A percentile compares a stretch with the other conserved stretches of the same genome.
Evolutionary conservation across 2,329 filamentous ascomycete species (phyloP).

Genomic region (Xylaria sp.): DNA sequence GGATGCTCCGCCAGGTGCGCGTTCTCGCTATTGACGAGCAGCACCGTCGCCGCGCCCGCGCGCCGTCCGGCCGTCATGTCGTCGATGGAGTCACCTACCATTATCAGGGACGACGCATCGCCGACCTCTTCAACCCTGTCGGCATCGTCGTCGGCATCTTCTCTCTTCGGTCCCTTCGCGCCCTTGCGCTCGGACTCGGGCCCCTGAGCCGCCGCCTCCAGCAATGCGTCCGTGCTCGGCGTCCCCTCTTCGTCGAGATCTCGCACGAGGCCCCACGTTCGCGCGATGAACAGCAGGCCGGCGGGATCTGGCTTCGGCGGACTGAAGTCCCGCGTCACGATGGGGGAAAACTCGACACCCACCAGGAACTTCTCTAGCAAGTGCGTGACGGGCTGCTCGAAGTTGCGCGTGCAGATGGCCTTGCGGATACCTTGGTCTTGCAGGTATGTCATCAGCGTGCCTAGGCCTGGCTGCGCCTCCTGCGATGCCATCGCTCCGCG

Average conservation of each 20-base stretch:
- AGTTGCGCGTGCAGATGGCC: conserved; percentile 94
- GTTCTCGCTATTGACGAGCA: conserved; percentile 88
- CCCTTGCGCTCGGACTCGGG: conserved; percentile 35
- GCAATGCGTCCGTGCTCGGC: conserved; percentile 35
- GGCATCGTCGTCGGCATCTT: neutral
- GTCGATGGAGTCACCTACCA: conserved; percentile 85
- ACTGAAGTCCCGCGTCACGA: conserved; percentile 84
- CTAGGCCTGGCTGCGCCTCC: conserved; percentile 82
- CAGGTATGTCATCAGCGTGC: conserved; percentile 83
- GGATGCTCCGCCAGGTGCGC: conserved; percentile 73
- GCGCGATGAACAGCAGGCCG: conserved; percentile 86
- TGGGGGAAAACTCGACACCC: conserved; percentile 73
- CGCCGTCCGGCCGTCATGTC: conserved; percentile 88
- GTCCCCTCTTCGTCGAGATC: conserved; percentile 1
- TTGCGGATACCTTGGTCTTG: conserved; percentile 74
- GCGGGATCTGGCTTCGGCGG: conserved; percentile 90
- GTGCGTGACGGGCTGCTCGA: conserved; percentile 80
- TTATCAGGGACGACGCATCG: conserved; percentile 65
- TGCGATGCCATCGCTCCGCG: conserved; percentile 72
- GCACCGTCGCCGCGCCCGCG: conserved; percentile 89
- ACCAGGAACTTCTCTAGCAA: conserved; percentile 79
- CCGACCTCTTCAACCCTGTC: conserved; percentile 53
- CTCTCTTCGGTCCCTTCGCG: conserved; percentile 33
- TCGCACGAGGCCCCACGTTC: conserved; percentile 72
- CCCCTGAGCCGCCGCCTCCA: conserved; percentile 14